Conservation (phyloP, 306 rosid genomes). For the Quercus gilva region DNA sequence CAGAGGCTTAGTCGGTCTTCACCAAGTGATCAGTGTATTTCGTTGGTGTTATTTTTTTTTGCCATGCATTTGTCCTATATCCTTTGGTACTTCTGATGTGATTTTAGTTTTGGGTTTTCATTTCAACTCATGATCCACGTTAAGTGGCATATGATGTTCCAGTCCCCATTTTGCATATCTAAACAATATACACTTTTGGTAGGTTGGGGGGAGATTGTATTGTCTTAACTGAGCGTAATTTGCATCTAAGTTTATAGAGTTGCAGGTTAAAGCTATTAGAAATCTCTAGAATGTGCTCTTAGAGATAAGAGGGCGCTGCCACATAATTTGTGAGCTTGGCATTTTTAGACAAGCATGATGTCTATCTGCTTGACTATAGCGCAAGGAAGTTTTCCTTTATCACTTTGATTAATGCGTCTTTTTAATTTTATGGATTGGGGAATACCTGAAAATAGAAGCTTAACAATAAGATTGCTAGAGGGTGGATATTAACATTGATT, state of each 20-base stretch:
- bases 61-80: background rate
- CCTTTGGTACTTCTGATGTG: background rate
- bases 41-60: constrained; percentile 5
- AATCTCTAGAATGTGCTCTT: background rate
- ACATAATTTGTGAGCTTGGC: background rate
- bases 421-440: background rate
- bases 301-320: background rate
- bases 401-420: background rate
- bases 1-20: constrained; percentile 81
- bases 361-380: background rate
- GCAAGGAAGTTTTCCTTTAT: background rate
- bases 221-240: background rate
- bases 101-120: background rate
- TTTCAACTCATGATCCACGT: background rate
- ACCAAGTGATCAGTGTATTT: constrained; percentile 59
- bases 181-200: background rate
- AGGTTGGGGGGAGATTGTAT: background rate
- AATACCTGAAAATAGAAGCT: background rate
- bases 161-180: background rate
- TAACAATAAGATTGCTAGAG: background rate
- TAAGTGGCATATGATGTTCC: background rate
- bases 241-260: background rate
- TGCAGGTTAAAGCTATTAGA: background rate
- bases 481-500: background rate
- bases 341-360: background rate